These are phyloP conservation scores for Scheffersomyces illinoinensis DNA, from an alignment of 1,139 yeast genomes.

Conservation along the genomic window DNA sequence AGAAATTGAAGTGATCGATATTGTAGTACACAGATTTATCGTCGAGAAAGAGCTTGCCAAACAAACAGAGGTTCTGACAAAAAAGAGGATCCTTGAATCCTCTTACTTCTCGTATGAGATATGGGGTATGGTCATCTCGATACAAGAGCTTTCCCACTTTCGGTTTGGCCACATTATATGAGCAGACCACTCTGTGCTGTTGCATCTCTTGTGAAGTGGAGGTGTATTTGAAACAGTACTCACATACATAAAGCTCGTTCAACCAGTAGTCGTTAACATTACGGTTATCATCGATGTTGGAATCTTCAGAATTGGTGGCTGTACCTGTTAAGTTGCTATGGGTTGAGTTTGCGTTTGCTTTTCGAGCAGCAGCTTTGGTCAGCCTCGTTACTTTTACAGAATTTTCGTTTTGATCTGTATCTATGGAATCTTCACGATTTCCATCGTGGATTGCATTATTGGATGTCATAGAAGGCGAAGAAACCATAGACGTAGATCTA, in stretches of 20 bases:
- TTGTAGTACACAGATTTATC: constrained; percentile 86
- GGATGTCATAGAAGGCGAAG: not conserved
- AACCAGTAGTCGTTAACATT: constrained; percentile 44
- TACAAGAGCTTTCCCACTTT: constrained; percentile 70
- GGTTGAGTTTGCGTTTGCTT: constrained; percentile 11
- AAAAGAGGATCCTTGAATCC: constrained; percentile 66
- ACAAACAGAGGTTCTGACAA: constrained; percentile 79
- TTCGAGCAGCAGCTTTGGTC: constrained; percentile 20
- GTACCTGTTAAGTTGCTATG: not conserved
- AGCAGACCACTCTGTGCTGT: constrained; percentile 51
- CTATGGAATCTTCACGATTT: not conserved
- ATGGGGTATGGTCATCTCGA: constrained; percentile 50
- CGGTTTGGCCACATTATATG: constrained; percentile 29
- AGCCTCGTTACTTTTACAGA: constrained; percentile 4
- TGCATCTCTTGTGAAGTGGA: constrained; percentile 36
- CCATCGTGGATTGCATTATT: not conserved
- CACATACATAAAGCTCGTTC: constrained; percentile 69
- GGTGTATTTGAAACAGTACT: constrained; percentile 80
- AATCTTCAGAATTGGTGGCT: not conserved
- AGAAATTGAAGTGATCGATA: constrained; percentile 78
- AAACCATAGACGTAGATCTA: not conserved
- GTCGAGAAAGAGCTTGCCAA: constrained; percentile 87
- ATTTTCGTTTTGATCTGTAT: not conserved
- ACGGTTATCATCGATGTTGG: not conserved
- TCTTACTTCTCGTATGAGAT: constrained; percentile 60